A percentile compares a stretch with the other conserved stretches of the same genome.
These are phyloP conservation scores for Xylaria hypoxylon DNA, from an alignment of 2,329 filamentous ascomycete species.

Conservation along the genomic window DNA sequence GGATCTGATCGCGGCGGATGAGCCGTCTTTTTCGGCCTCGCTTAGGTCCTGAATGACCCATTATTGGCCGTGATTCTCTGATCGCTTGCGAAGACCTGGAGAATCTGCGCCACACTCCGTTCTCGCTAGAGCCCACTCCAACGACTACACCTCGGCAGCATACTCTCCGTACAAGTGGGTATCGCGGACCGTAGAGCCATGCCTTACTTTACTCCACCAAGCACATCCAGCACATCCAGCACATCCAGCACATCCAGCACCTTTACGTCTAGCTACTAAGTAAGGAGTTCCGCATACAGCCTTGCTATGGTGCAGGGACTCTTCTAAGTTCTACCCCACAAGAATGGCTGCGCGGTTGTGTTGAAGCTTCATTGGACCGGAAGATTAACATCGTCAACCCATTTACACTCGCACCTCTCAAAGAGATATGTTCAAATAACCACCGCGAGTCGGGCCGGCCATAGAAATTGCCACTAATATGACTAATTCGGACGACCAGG, in stretches of 20 bases:
- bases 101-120: slow-evolving; percentile 31
- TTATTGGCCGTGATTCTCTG: slow-evolving; percentile 28
- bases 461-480: slow-evolving; percentile 29
- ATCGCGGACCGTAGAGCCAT: slow-evolving; percentile 35
- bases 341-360: slow-evolving; percentile 16
- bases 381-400: slow-evolving; percentile 23
- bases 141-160: slow-evolving; percentile 38
- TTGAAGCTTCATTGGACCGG: slow-evolving; percentile 34
- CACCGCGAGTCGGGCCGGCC: slow-evolving; percentile 30
- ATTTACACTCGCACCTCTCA: slow-evolving; percentile 8
- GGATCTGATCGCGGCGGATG: slow-evolving; percentile 31
- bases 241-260: slow-evolving; percentile 12
- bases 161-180: slow-evolving; percentile 38
- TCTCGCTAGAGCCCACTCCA: slow-evolving; percentile 22
- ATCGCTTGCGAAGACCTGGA: slow-evolving; percentile 28
- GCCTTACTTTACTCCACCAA: slow-evolving; percentile 15
- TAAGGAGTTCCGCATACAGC: slow-evolving; percentile 18
- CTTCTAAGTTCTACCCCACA: slow-evolving; percentile 17
- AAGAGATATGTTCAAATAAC: slow-evolving; percentile 20
- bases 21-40: slow-evolving; percentile 33
- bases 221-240: slow-evolving; percentile 10
- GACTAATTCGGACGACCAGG: background rate
- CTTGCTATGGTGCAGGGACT: slow-evolving; percentile 20
- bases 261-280: slow-evolving; percentile 2
- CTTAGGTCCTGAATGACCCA: slow-evolving; percentile 28